Evolutionary conservation across 139 green algal genomes (phyloP).

Genomic region (Chlorella sp.): DNA sequence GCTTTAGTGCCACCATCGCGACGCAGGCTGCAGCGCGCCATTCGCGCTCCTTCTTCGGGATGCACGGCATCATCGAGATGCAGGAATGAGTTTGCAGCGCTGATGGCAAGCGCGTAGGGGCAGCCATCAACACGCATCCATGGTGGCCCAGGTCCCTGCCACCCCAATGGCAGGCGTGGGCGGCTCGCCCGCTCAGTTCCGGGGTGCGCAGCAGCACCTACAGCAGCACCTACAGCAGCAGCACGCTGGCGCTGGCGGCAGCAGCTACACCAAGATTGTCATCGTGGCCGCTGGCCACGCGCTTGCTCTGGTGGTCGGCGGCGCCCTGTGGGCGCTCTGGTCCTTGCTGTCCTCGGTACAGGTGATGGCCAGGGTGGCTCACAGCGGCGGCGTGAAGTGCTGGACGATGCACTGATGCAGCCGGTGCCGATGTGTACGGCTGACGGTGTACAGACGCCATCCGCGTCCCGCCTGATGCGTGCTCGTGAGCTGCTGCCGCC

Average conservation of each 20-base stretch:
- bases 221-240: too few species aligned
- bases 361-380: neutral
- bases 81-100: neutral
- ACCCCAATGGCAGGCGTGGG: neutral
- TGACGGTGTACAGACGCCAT: neutral
- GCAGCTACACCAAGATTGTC: neutral
- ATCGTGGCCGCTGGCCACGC: neutral
- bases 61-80: too few species aligned
- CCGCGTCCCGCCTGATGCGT: neutral
- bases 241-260: neutral
- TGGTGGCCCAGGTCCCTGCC: neutral
- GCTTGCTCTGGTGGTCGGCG: neutral
- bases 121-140: neutral
- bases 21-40: too few species aligned
- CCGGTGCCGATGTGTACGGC: neutral
- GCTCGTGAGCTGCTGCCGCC: neutral
- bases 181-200: neutral
- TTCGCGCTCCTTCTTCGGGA: too few species aligned
- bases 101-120: neutral
- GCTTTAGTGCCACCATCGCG: too few species aligned
- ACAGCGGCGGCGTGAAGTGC: neutral
- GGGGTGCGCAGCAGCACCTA: neutral
- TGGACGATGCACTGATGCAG: neutral
- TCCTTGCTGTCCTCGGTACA: neutral
- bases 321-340: neutral